phyloP scores from a whole-genome alignment of 495 filamentous ascomycete species.

The Trypethelium eluteriae region DNA sequence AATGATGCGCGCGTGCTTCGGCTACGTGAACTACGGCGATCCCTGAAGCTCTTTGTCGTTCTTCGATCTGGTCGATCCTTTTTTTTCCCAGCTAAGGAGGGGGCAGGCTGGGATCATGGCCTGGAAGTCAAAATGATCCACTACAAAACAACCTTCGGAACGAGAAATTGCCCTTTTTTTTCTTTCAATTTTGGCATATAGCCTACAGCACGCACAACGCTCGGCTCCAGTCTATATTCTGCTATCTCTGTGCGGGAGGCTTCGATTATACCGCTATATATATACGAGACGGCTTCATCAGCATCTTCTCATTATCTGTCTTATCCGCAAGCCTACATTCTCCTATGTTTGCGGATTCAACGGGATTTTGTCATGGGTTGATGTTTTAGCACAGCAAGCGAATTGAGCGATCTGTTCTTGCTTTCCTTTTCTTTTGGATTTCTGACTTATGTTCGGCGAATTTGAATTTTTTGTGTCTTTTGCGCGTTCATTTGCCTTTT shows the following conservation, averaged over 20 bases:
- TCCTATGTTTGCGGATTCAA: background rate
- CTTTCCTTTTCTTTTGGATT: conserved; percentile 22
- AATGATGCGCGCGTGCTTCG: too few species aligned
- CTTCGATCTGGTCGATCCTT: background rate
- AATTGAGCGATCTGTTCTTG: conserved; percentile 31
- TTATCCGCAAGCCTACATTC: conserved; percentile 5
- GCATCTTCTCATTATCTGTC: conserved; percentile 18
- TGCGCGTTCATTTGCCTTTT: conserved; percentile 17
- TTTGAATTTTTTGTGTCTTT: conserved; percentile 17
- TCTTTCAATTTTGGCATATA: background rate
- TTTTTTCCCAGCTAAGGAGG: background rate
- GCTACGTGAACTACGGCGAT: background rate
- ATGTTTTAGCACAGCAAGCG: conserved; percentile 37
- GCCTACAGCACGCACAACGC: background rate
- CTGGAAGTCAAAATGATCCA: too few species aligned
- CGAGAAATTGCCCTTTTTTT: background rate
- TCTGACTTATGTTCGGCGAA: conserved; percentile 5
- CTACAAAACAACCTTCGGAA: too few species aligned
- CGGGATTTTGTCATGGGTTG: conserved; percentile 20
- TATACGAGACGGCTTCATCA: conserved; percentile 12
- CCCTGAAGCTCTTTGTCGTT: background rate
- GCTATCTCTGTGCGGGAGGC: conserved; percentile 8
- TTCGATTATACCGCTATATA: background rate
- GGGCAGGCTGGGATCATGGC: too few species aligned
- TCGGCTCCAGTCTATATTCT: background rate